Evolutionary conservation across 345 rosid species (phyloP).

Genomic region (Syzygium aqueum): DNA sequence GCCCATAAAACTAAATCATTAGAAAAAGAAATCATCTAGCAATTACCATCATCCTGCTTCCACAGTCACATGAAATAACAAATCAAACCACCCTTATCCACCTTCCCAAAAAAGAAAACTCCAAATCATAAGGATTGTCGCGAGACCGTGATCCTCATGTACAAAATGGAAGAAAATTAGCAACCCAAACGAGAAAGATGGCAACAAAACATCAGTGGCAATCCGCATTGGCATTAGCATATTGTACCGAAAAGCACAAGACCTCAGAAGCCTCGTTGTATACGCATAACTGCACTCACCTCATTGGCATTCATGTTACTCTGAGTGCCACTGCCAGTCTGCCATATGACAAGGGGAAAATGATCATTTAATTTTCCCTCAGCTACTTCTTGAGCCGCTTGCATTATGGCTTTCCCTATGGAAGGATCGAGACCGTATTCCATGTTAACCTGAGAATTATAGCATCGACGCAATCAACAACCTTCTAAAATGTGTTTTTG

Average conservation of each 20-base stretch:
- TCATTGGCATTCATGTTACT: constrained; percentile 99
- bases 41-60: background rate
- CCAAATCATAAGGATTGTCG: background rate
- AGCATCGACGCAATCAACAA: background rate
- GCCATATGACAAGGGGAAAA: constrained; percentile 94
- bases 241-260: background rate
- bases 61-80: background rate
- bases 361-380: constrained; percentile 83
- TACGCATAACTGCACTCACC: constrained; percentile 23
- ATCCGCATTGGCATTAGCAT: background rate
- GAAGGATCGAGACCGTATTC: constrained; percentile 88
- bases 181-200: background rate
- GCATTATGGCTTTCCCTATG: constrained; percentile 81
- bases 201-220: background rate
- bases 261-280: background rate
- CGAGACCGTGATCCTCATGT: background rate
- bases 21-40: background rate
- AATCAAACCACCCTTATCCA: background rate
- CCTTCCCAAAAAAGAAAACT: background rate
- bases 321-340: constrained; percentile 99
- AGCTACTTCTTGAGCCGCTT: constrained; percentile 92
- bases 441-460: constrained; percentile 57
- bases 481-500: background rate
- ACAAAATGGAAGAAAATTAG: background rate
- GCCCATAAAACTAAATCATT: background rate